Evolutionary conservation across 768 basidiomycete genomes (phyloP), one percentile per base, ranked within the genome.

Genomic region (Phaeolepiota aurea): DNA sequence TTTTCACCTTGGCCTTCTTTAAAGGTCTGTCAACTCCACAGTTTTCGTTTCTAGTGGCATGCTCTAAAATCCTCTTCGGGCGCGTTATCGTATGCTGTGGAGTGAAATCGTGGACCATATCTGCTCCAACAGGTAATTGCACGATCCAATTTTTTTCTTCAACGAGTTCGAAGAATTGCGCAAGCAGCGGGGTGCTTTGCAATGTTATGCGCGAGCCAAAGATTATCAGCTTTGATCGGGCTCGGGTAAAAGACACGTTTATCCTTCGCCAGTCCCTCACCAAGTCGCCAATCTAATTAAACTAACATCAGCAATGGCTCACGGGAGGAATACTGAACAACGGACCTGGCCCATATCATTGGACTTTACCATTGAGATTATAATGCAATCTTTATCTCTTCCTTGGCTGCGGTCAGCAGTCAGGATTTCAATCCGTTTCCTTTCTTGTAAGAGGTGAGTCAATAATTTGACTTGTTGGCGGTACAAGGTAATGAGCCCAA

Each of bases 171-270:
- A 98, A 77, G 62, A 98, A 93, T 19, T 84, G 75, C 2, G 62
- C 56, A 25, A 98, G 63, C 20, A 96, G 58, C 0, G 77, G 59
- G 0, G 76, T 72, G 19, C 58, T 54, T 31, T 74, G 57, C 7
- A 99, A 69, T 1, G 94, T 99, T 51, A 64, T 74, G 31, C 82
- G 72, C 0, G 90, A 93, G 3, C 96, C 94, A 50, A 99, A 71
- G 43, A 99, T 83, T 58, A 97, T 70, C 2, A 99, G 66, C 63
- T 99, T 99, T 22, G 77, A 76, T 41, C 83, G 79, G 0, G 93
- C 94, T 12, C 96, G 82, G 1, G 94, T 97, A 58, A 98, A 90
- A 4, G 91, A 86, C 13, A 99, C 96, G 54, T 99, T 99, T 71
- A 97, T 82, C 22, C 96, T 64, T 25, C 96, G 72, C 93, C 94